These are phyloP conservation scores for Rhodotorula sp. DNA, from an alignment of 1,284 basidiomycete species.

Conservation along the genomic window DNA sequence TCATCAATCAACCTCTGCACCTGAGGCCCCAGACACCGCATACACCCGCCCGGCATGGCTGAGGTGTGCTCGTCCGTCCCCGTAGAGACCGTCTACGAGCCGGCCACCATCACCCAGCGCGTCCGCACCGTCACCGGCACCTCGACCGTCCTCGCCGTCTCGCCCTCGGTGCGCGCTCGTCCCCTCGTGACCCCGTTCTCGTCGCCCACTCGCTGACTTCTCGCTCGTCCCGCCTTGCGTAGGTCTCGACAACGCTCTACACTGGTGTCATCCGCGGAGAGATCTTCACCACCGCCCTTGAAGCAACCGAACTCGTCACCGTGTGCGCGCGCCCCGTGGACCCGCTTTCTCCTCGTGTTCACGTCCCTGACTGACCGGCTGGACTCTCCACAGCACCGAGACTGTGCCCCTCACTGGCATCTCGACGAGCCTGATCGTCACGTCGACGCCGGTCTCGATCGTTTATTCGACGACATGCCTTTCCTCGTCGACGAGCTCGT, in stretches of 20 bases:
- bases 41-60: too few relatives aligned
- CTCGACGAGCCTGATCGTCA: constrained; percentile 17
- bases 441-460: constrained; percentile 22
- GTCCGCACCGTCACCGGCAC: constrained; percentile 16
- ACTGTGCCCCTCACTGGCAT: neutral
- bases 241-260: neutral
- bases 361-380: neutral
- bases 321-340: constrained; percentile 1
- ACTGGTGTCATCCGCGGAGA: constrained; percentile 7
- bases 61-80: neutral
- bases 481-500: constrained; percentile 2
- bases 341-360: too few relatives aligned
- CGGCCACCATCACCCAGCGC: constrained; percentile 14
- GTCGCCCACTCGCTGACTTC: neutral
- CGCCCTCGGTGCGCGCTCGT: constrained; percentile 4
- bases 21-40: neutral
- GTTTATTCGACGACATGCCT: constrained; percentile 13
- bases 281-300: neutral
- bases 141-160: constrained; percentile 11
- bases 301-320: constrained; percentile 8
- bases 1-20: neutral
- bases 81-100: constrained; percentile 15
- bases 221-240: neutral
- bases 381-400: constrained; percentile 4
- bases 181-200: neutral